Conservation (phyloP, 2,329 filamentous ascomycete species). For the Diaporthe helianthi region DNA sequence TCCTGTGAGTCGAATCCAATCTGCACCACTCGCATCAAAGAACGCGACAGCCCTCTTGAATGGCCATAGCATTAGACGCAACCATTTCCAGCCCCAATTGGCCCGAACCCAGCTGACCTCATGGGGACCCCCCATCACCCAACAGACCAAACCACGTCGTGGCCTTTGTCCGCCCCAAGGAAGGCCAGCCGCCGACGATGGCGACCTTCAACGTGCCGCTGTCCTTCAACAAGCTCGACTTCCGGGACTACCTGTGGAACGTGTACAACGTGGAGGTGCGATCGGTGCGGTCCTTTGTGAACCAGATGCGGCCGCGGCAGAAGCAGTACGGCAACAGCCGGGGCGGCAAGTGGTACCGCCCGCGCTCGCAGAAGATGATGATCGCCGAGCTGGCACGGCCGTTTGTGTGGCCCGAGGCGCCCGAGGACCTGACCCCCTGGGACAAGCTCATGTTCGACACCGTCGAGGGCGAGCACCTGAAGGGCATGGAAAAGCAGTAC, state of each 20-base stretch:
- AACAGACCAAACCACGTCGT: constrained; percentile 81
- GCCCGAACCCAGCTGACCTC: background rate
- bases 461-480: constrained; percentile 56
- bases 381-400: constrained; percentile 86
- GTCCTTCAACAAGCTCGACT: constrained; percentile 92
- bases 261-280: constrained; percentile 78
- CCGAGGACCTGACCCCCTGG: constrained; percentile 67
- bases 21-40: background rate
- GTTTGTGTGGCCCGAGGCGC: constrained; percentile 84
- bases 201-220: constrained; percentile 92
- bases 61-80: background rate
- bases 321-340: constrained; percentile 54
- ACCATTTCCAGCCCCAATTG: background rate
- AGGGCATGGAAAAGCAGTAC: constrained; percentile 35
- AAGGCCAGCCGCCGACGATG: constrained; percentile 76
- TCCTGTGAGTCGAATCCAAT: constrained; percentile 54
- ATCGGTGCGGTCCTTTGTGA: constrained; percentile 80
- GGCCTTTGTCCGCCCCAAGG: constrained; percentile 75
- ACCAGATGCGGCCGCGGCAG: constrained; percentile 67
- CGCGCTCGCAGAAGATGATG: constrained; percentile 86
- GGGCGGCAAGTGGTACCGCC: constrained; percentile 70
- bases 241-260: constrained; percentile 93
- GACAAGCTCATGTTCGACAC: constrained; percentile 66
- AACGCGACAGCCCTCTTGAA: background rate
- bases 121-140: background rate